phyloP scores from a whole-genome alignment of 345 rosid species.

The Gossypium stocksii region DNA sequence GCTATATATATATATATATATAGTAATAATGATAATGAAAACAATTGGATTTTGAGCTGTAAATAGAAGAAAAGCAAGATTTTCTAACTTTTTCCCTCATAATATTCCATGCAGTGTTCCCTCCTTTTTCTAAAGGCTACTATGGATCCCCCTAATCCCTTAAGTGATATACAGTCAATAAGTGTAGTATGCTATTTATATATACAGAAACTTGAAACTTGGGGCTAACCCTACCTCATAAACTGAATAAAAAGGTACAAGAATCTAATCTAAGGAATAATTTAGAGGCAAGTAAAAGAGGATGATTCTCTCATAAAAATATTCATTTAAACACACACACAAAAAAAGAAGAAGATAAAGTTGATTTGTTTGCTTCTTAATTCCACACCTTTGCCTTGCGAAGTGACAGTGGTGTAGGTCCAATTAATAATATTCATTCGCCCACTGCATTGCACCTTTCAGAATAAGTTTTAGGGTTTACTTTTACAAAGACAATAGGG shows the following conservation, averaged over 20 bases:
- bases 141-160: not conserved
- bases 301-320: conserved; percentile 11
- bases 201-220: not conserved
- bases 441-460: conserved; percentile 15
- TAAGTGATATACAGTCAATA: not conserved
- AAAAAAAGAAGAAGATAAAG: conserved; percentile 8
- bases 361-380: conserved; percentile 14
- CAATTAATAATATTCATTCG: conserved; percentile 6
- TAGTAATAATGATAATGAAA: conserved; percentile 12
- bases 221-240: conserved; percentile 4
- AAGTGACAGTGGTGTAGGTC: conserved; percentile 29
- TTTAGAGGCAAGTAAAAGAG: conserved; percentile 18
- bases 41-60: conserved; percentile 22
- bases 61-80: conserved; percentile 20
- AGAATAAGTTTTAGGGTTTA: not conserved
- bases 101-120: conserved; percentile 21
- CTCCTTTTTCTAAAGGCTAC: conserved; percentile 28
- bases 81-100: not conserved
- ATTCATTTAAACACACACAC: conserved; percentile 3
- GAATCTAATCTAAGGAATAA: conserved; percentile 28
- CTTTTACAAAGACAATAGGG: not conserved
- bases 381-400: conserved; percentile 18
- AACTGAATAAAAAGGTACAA: conserved; percentile 7
- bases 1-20: not conserved
- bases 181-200: no score